Evolutionary conservation across 352 stramenopile genomes (phyloP), one percentile per base, ranked within the genome.

Genomic region (Pythium sp.): DNA sequence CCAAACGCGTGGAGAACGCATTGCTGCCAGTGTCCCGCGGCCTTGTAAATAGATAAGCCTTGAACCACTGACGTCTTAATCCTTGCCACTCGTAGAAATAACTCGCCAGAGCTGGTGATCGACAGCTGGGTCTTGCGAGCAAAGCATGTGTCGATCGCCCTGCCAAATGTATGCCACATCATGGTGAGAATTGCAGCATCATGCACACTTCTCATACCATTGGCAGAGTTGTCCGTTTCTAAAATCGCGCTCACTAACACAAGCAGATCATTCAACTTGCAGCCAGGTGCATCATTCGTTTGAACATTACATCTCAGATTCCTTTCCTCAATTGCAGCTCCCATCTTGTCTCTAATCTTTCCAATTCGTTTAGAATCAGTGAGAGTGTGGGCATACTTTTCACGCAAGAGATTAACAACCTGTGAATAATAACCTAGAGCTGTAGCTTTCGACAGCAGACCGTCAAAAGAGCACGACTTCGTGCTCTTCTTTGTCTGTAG

Each of bases 321-420:
- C 15, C 58, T 57, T 30, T 72, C 69, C 11, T 75, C 65, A 15
- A 75, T 78, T 5, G 46, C 34, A 28, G n/a, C 49, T 15, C 22
- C 54, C 65, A 78, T 75, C 56, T 75, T 78, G 9, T 72, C 68
- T 12, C 49, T 58, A 41, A 72, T 77, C 18, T 64, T 65, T n/a
- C 24, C 43, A 6, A 77, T 54, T 28, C 55, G 49, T 36, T 72
- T 65, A 15, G 43, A 51, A 32, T 74, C 62, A 3, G 36, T 32
- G 22, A 74, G 22, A 49, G 34, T 60, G 15, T 47, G 47, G 8
- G 11, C 14, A 41, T 34, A 70, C 5, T 61, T 49, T 30, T 74
- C 61, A 22, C 64, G 56, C 1, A 72, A n/a, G 0, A 72, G 22
- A 36, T 70, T 72, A 1, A 62, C 24, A 43, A 57, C 38, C 47